These are phyloP conservation scores for Monosporascus sp. DNA, from an alignment of 2,329 filamentous ascomycete species.

Conservation along the genomic window DNA sequence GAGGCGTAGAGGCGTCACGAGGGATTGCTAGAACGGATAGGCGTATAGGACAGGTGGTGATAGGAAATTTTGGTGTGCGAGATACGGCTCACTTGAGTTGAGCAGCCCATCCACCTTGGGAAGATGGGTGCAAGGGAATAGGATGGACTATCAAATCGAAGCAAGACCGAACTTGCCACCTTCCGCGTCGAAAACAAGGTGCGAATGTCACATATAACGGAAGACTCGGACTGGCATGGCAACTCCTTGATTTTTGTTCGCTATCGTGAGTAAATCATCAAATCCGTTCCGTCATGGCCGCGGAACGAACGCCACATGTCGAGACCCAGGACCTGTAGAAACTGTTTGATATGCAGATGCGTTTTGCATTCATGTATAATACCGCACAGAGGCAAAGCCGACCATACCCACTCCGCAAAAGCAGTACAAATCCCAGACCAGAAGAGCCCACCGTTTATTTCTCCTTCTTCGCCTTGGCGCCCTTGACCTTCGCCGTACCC, in stretches of 20 bases:
- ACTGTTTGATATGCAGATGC: conserved; percentile 13
- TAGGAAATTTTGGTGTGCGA: not conserved
- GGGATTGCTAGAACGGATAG: too few relatives aligned
- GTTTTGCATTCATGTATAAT: conserved; percentile 25
- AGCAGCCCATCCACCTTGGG: not conserved
- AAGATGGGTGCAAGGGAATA: too few relatives aligned
- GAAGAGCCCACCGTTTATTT: conserved; percentile 56
- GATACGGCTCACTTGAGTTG: not conserved
- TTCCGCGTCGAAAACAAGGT: conserved; percentile 8
- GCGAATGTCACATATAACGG: not conserved
- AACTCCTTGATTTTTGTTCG: conserved; percentile 30
- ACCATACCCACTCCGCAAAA: conserved; percentile 28
- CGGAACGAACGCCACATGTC: conserved; percentile 10
- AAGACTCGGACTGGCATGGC: conserved; percentile 11
- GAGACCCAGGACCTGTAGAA: conserved; percentile 3
- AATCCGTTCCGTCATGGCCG: conserved; percentile 26
- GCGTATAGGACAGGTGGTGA: not conserved
- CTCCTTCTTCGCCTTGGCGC: conserved; percentile 90
- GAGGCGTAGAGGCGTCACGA: too few relatives aligned
- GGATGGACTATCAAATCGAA: too few relatives aligned
- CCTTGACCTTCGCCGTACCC: conserved; percentile 97
- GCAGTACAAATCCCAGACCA: conserved; percentile 22
- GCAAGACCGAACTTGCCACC: not conserved
- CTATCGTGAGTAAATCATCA: conserved; percentile 30
- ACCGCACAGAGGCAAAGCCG: conserved; percentile 29